These are phyloP conservation scores for Syzygium malaccense DNA, from an alignment of 441 rosid genomes.

Conservation along the genomic window DNA sequence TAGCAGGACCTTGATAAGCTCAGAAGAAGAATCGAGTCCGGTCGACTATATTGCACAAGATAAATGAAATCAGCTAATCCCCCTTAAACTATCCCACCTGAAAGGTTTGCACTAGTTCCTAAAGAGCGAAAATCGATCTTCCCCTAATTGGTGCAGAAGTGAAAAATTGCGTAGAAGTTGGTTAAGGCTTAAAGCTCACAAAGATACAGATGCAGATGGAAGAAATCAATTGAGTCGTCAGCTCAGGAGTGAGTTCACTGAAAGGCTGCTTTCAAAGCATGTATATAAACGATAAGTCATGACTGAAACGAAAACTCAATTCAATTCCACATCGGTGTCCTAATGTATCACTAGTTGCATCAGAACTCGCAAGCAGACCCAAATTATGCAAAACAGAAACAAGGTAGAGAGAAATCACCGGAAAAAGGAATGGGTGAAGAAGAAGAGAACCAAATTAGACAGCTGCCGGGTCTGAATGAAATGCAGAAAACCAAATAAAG, in stretches of 20 bases:
- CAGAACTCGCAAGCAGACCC: too few species aligned
- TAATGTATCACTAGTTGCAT: background rate
- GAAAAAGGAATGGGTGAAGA: background rate
- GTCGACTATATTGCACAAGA: too few species aligned
- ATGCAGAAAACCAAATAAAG: background rate
- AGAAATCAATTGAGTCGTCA: too few species aligned
- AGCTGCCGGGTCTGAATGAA: background rate
- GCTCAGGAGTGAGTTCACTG: too few species aligned
- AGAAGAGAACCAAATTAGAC: background rate
- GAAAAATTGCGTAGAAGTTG: background rate
- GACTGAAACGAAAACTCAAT: background rate
- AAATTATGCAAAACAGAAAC: background rate
- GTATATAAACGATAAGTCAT: background rate
- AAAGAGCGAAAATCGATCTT: background rate
- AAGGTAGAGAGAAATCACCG: background rate
- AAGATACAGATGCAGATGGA: too few species aligned
- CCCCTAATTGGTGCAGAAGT: background rate
- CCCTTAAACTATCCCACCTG: background rate
- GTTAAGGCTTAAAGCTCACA: too few species aligned
- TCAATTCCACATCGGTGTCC: background rate
- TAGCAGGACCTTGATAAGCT: too few species aligned
- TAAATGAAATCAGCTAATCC: too few species aligned
- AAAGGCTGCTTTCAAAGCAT: too few species aligned
- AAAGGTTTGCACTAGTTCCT: fast-evolving
- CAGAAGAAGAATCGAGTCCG: background rate